Evolutionary conservation across 2,329 filamentous ascomycete genomes (phyloP).

Genomic region (Fusarium oligoseptatum): DNA sequence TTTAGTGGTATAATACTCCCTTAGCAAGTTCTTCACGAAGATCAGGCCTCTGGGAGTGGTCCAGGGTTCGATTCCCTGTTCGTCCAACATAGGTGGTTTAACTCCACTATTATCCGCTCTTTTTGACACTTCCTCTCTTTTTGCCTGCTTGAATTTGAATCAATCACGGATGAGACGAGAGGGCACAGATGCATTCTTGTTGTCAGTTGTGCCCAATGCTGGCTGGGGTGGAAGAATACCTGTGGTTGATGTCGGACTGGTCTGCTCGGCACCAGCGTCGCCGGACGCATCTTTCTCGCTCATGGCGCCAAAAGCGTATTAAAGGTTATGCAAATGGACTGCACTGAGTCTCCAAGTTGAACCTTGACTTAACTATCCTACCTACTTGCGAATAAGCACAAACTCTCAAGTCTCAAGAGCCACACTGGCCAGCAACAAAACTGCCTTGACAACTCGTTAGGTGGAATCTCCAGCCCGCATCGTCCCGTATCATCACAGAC

Average conservation of each 20-base stretch:
- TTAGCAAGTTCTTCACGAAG: slow-evolving; percentile 14
- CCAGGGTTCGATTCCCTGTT: slow-evolving; percentile 41
- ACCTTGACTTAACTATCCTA: background rate
- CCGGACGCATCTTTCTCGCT: too few relatives aligned
- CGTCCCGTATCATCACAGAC: background rate
- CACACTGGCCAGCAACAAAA: background rate
- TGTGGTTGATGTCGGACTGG: too few relatives aligned
- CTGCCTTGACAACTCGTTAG: background rate
- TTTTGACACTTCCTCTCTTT: background rate
- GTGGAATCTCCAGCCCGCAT: background rate
- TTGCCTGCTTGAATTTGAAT: background rate
- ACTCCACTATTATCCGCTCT: slow-evolving; percentile 18
- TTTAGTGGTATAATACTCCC: slow-evolving; percentile 36
- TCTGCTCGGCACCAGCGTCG: too few relatives aligned
- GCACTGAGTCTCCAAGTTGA: background rate
- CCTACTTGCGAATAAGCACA: background rate
- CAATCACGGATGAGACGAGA: background rate
- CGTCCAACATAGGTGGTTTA: slow-evolving; percentile 24
- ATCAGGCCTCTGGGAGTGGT: slow-evolving; percentile 23
- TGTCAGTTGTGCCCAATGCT: background rate
- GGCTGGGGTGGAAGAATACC: too few relatives aligned
- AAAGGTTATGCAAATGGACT: too few relatives aligned
- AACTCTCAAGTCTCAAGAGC: background rate
- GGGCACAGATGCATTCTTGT: background rate
- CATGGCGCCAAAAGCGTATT: too few relatives aligned